A percentile compares a stretch with the other conserved stretches of the same genome.
Conservation (phyloP, 148 eudicot species). For the Fagopyrum esculentum region DNA sequence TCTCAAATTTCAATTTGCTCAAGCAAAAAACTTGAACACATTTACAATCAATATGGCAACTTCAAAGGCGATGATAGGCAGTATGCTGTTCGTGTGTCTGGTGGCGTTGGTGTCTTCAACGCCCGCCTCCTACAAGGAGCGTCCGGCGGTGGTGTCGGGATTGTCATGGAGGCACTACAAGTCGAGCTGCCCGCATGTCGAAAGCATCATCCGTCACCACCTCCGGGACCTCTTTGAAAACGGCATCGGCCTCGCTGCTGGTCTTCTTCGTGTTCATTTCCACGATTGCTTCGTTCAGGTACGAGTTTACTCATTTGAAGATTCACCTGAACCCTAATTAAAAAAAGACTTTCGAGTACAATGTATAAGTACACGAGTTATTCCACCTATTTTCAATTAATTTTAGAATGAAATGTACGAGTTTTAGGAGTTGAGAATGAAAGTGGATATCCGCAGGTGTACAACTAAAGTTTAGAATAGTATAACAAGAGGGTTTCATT, state of each 20-base stretch:
- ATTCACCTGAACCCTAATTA: background rate
- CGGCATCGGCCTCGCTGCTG: slow-evolving; percentile 37
- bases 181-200: slow-evolving; percentile 29
- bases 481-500: no score
- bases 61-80: background rate
- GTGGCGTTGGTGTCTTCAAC: background rate
- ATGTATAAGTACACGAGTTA: no score
- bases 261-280: slow-evolving; percentile 44
- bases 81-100: background rate
- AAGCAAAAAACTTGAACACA: no score
- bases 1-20: no score
- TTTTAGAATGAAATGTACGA: no score
- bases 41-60: background rate
- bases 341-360: no score
- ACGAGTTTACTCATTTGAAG: background rate
- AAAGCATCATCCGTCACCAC: slow-evolving; percentile 30
- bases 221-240: slow-evolving; percentile 26
- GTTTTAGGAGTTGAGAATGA: no score
- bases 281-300: slow-evolving; percentile 57
- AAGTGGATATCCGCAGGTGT: no score
- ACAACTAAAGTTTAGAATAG: no score
- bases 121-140: background rate
- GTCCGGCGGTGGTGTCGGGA: slow-evolving; percentile 22
- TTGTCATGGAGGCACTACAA: slow-evolving; percentile 30
- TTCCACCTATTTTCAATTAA: no score